Percentiles rank a stretch among this genome's conserved stretches.
phyloP scores from a whole-genome alignment of 768 basidiomycete species.

The Tephrocybe sp. region DNA sequence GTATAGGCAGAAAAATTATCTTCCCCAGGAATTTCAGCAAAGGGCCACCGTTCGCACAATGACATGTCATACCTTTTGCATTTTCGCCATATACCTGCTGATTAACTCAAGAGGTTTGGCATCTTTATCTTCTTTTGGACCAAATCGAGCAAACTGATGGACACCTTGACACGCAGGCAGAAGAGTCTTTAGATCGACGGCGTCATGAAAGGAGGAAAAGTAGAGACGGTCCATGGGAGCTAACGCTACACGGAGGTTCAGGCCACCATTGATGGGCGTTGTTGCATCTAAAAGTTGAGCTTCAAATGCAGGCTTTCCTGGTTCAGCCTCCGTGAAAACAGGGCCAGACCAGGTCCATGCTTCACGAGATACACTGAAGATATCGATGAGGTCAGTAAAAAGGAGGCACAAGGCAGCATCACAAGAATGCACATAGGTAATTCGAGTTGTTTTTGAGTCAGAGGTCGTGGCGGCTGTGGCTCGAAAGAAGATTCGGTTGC shows the following conservation, averaged over 20 bases:
- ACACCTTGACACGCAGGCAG: constrained; percentile 46
- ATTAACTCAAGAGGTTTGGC: constrained; percentile 36
- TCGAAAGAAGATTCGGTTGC: constrained; percentile 21
- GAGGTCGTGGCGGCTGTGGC: constrained; percentile 20
- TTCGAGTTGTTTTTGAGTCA: constrained; percentile 13
- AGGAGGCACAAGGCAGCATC: not conserved
- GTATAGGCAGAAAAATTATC: constrained; percentile 48
- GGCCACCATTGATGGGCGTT: constrained; percentile 34
- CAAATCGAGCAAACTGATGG: constrained; percentile 53
- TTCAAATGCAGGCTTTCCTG: constrained; percentile 45
- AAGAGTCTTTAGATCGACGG: constrained; percentile 43
- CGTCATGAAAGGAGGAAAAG: constrained; percentile 46
- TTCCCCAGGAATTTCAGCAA: constrained; percentile 18
- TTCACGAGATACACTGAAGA: constrained; percentile 45
- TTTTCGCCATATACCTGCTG: constrained; percentile 41
- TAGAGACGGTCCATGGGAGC: constrained; percentile 36
- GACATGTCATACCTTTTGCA: constrained; percentile 38
- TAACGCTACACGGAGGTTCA: constrained; percentile 50
- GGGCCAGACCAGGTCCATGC: constrained; percentile 68
- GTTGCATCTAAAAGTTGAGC: constrained; percentile 44
- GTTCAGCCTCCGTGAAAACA: constrained; percentile 39
- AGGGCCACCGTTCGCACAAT: too few species aligned
- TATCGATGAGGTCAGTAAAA: constrained; percentile 12
- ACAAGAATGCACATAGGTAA: constrained; percentile 18
- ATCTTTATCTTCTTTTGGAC: constrained; percentile 38